phyloP scores from a whole-genome alignment of 768 basidiomycete species.

The Collybia sordida region DNA sequence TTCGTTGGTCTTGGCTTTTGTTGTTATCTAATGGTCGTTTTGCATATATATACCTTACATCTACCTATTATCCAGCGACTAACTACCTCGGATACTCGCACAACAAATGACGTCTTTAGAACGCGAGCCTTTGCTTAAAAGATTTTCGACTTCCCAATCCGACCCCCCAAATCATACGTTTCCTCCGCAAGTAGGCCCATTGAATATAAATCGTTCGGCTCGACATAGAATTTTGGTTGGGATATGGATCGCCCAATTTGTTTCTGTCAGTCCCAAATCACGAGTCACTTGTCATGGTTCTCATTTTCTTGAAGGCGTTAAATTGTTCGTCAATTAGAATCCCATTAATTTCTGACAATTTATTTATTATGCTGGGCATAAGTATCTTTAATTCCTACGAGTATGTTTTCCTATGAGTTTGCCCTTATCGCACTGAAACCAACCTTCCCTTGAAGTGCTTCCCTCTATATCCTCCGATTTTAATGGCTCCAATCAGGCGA shows the following conservation, averaged over 20 bases:
- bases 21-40: neutral
- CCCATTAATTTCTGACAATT: neutral
- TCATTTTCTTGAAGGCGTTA: slow-evolving; percentile 22
- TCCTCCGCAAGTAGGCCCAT: slow-evolving; percentile 41
- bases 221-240: slow-evolving; percentile 66
- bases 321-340: slow-evolving; percentile 24
- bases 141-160: neutral
- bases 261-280: slow-evolving; percentile 53
- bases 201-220: slow-evolving; percentile 56
- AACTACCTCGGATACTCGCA: slow-evolving; percentile 1
- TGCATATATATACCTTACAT: neutral
- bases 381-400: slow-evolving; percentile 79
- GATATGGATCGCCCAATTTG: slow-evolving; percentile 70
- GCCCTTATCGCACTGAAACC: no score
- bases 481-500: slow-evolving; percentile 72
- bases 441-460: slow-evolving; percentile 48
- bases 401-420: slow-evolving; percentile 48
- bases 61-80: neutral
- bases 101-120: slow-evolving; percentile 14
- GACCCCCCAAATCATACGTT: neutral
- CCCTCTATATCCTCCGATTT: slow-evolving; percentile 80
- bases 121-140: slow-evolving; percentile 12
- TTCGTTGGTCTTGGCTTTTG: neutral
- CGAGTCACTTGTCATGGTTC: neutral
- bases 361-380: slow-evolving; percentile 1